A percentile compares a stretch with the other conserved stretches of the same genome.
Evolutionary conservation across 495 filamentous ascomycete genomes (phyloP).

Genomic region (Baudoinia panamericana): DNA sequence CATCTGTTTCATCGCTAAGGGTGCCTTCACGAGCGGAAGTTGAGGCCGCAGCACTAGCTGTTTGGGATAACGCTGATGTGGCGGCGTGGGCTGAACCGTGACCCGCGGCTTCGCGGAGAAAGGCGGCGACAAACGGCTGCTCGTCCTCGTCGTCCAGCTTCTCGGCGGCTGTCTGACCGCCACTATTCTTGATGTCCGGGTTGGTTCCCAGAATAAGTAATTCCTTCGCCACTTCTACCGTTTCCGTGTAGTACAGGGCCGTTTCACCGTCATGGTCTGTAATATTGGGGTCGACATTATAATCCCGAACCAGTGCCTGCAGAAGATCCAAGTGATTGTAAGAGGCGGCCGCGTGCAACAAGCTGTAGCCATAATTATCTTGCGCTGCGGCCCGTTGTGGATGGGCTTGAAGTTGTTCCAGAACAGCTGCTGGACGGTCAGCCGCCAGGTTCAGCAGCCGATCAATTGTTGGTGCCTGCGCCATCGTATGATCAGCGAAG

Average conservation of each 20-base stretch:
- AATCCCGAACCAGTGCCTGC: conserved; percentile 60
- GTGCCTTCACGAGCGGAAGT: neutral
- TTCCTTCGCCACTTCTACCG: conserved; percentile 58
- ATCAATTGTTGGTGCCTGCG: conserved; percentile 25
- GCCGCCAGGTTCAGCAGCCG: conserved; percentile 30
- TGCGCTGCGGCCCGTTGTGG: conserved; percentile 26
- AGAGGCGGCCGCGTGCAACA: conserved; percentile 82
- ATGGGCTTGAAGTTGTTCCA: conserved; percentile 22
- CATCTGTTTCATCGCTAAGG: conserved; percentile 6
- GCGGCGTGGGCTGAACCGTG: neutral
- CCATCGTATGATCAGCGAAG: no score
- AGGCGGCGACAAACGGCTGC: conserved; percentile 22
- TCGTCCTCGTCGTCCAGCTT: conserved; percentile 36
- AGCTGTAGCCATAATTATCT: conserved; percentile 50
- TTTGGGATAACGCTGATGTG: conserved; percentile 1
- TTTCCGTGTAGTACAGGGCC: conserved; percentile 74
- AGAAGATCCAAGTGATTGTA: conserved; percentile 78
- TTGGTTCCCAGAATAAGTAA: conserved; percentile 72
- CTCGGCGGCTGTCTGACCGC: conserved; percentile 32
- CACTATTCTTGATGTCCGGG: conserved; percentile 24
- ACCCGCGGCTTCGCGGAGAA: conserved; percentile 12
- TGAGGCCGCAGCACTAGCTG: neutral
- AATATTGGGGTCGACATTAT: conserved; percentile 64
- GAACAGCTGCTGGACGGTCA: conserved; percentile 24
- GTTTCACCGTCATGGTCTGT: conserved; percentile 84